Base-by-base conservation (phyloP, 2,329 filamentous ascomycete species). In the Hypoxylon sp. region DNA sequence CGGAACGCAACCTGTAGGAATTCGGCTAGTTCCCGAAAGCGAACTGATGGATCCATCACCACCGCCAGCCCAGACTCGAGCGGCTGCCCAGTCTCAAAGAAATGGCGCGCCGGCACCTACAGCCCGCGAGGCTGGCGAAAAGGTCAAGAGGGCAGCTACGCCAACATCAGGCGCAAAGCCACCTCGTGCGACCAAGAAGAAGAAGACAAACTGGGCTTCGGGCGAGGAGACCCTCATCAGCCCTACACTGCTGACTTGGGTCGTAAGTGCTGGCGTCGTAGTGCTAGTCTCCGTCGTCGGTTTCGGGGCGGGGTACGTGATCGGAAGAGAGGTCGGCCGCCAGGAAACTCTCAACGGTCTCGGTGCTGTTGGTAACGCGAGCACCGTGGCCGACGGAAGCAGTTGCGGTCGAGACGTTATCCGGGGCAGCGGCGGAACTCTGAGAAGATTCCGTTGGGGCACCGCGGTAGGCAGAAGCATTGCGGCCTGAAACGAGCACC, bases 241-340 rank as follows among this genome's bases (percentile, higher is more conserved):
- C 47, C 85, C 85, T 27, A 87, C 85, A 1, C 73, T 88, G 6
- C 71, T 88, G 46, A 85, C 86, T 0, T 88, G 86, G 84, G 84
- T 87, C 4, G 80, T 89, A 50, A 85, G 83, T 54, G 86, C 87
- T 6, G 86, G 87, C 15, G 86, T 89, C 1, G 83, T 89, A 1
- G 85, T 89, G 7, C 78, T 90, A 9, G 83, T 89, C 2, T 87
- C 84, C 6, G 87, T 88, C 1, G 86, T 89, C 27, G 86, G 86
- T 2, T 89, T 90, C 64, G 85, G 87, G 2, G 87, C 87, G 7
- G 87, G 87, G 9, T 88, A 88, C 67, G 86, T 88, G 20, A 85
- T 88, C 57, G 87, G 87, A 4, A 78, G 86, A 21, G 87, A 89
- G 65, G 85, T 87, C 20, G 87, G 87, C 2, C 79, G 83, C 27